Evolutionary conservation across 1,284 basidiomycete genomes (phyloP).

Genomic region (Rhizopogon parksii): DNA sequence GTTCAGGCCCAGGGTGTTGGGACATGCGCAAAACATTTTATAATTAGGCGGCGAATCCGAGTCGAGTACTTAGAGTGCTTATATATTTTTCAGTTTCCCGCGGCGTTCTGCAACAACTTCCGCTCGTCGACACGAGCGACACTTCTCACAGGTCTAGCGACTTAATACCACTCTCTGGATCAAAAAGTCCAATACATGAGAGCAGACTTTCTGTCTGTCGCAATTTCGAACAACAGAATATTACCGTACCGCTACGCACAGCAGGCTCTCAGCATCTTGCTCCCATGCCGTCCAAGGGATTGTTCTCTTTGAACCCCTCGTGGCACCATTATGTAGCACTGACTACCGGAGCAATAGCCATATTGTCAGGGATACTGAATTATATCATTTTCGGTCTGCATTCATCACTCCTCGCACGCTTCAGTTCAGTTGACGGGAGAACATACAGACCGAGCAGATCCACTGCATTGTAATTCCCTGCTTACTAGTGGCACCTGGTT

Average conservation of each 20-base stretch:
- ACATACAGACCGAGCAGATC: slow-evolving; percentile 59
- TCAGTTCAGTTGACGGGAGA: background rate
- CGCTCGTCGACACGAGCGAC: background rate
- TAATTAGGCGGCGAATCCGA: too few relatives aligned
- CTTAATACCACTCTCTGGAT: too few relatives aligned
- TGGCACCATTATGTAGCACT: slow-evolving; percentile 49
- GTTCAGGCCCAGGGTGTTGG: too few relatives aligned
- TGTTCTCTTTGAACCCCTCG: slow-evolving; percentile 39
- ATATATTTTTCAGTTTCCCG: background rate
- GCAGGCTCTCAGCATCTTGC: background rate
- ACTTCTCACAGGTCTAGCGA: too few relatives aligned
- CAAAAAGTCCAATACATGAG: background rate
- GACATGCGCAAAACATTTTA: too few relatives aligned
- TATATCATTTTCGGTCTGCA: slow-evolving; percentile 42
- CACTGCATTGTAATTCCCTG: slow-evolving; percentile 65
- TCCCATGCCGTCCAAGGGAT: slow-evolving; percentile 15
- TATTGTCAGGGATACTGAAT: slow-evolving; percentile 40
- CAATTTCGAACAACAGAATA: background rate
- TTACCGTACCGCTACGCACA: background rate
- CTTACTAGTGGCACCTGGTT: slow-evolving; percentile 75
- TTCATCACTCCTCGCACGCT: slow-evolving; percentile 2
- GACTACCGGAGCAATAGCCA: slow-evolving; percentile 30
- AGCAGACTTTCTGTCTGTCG: too few relatives aligned
- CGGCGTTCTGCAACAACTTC: background rate
- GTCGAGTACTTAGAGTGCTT: too few relatives aligned